Percentiles rank a stretch among this genome's conserved stretches.
These are phyloP conservation scores for Nematocida major DNA, from an alignment of 371 early-diverging fungal genomes.

Conservation along the genomic window DNA sequence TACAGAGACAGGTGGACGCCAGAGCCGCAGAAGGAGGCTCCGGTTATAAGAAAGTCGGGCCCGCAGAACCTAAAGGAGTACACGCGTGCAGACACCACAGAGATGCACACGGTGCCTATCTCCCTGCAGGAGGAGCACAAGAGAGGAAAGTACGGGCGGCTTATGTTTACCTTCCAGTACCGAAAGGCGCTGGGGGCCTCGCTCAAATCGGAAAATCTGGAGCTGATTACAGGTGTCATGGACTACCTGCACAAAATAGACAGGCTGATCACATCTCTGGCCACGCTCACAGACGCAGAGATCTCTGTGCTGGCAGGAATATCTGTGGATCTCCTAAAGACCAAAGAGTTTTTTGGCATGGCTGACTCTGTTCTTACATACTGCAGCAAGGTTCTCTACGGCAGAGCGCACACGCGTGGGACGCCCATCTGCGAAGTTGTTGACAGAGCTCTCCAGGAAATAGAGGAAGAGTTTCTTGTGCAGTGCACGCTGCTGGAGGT, in stretches of 20 bases:
- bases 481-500: slow-evolving; percentile 6
- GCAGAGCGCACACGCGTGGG: background rate
- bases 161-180: slow-evolving; percentile 32
- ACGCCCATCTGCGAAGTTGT: background rate
- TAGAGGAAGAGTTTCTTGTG: slow-evolving; percentile 26
- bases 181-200: slow-evolving; percentile 20
- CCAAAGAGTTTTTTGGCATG: slow-evolving; percentile 6
- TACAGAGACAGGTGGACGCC: slow-evolving; percentile 44
- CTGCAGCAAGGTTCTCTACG: background rate
- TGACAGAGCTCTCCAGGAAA: slow-evolving; percentile 32
- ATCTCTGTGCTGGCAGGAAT: background rate
- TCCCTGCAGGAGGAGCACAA: background rate
- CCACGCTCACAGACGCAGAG: slow-evolving; percentile 21
- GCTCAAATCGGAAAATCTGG: background rate
- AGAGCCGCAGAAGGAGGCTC: background rate
- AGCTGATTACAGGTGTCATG: background rate
- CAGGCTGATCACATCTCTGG: background rate
- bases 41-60: background rate
- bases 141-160: slow-evolving; percentile 8
- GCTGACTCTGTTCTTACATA: slow-evolving; percentile 5
- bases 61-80: slow-evolving; percentile 3
- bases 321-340: slow-evolving; percentile 16
- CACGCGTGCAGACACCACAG: background rate
- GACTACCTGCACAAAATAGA: slow-evolving; percentile 23
- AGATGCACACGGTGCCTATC: background rate